Evolutionary conservation across 2,329 filamentous ascomycete species (phyloP), one percentile per base, ranked within the genome.

Genomic region (Fusarium tricinctum): DNA sequence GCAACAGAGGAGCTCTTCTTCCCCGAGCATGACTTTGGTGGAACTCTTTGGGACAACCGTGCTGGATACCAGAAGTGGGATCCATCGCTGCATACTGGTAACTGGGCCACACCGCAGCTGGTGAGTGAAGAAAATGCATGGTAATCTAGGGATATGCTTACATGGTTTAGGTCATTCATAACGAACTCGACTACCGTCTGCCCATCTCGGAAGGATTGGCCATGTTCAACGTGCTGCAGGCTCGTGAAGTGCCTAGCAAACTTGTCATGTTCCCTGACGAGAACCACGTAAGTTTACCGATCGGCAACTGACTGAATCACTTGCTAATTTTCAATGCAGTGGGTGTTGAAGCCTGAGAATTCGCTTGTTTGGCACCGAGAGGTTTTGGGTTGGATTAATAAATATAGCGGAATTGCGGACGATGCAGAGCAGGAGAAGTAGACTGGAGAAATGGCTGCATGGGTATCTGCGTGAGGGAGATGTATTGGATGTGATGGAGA

Each of bases 311-410:
- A 19, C 22, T 22, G 12, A 6, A 32, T 2, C 35, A 13, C 19
- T 46, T 44, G 14, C 54, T 57, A 26, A 73, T 46, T 7, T 8
- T 22, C 8, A 13, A 19, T 42, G 28, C 50, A 89, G 87, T 90
- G 93, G 93, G 94, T 97, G 6, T 76, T 97, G 54, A 97, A 97
- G 77, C 92, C 91, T 0, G 95, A 97, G 80, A 98, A 98, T 78
- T 92, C 90, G 5, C 81, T 97, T 19, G 85, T 97, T 20, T 98
- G 96, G 96, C 94, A 98, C 75, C 87, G 87, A 57, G 92, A 93
- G 59, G 94, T 98, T 17, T 76, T 97, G 30, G 88, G 88, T 57
- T 97, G 92, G 89, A 89, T 90, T 67, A 90, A 90, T 72, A 86
- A 88, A 74, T 88, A 87, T 70, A 84, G 84, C 23, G 84, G 85